Percentiles rank a stretch among this genome's conserved stretches.
phyloP scores from a whole-genome alignment of 2,329 filamentous ascomycete genomes.

The Claviceps pazoutovae region DNA sequence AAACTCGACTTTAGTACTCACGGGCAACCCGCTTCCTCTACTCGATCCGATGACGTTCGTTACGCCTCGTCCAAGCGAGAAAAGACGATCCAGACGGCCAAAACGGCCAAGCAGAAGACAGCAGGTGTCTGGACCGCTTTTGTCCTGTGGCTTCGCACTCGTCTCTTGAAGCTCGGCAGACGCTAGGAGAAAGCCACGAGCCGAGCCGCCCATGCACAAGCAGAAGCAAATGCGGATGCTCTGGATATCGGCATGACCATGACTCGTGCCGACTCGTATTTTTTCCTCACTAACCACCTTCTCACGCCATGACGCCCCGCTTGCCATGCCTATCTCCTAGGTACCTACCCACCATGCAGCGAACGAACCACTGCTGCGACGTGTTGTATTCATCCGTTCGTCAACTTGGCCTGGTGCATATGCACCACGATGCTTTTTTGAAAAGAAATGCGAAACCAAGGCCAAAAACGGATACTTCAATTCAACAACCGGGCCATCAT shows the following conservation, averaged over 20 bases:
- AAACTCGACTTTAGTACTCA: slow-evolving; percentile 24
- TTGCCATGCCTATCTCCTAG: not conserved
- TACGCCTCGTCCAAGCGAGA: slow-evolving; percentile 29
- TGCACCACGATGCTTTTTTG: not conserved
- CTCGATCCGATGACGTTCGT: slow-evolving; percentile 26
- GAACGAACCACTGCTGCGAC: no score
- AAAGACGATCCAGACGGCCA: slow-evolving; percentile 34
- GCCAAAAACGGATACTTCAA: not conserved
- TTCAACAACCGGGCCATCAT: not conserved
- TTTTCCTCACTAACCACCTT: not conserved
- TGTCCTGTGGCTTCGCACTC: slow-evolving; percentile 49
- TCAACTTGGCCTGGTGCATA: no score
- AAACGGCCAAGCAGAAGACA: slow-evolving; percentile 44
- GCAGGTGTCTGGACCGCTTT: slow-evolving; percentile 49
- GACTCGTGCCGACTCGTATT: not conserved
- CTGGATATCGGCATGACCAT: slow-evolving; percentile 1
- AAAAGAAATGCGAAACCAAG: not conserved
- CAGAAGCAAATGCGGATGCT: not conserved
- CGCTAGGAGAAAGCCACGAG: slow-evolving; percentile 19
- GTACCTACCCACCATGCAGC: no score
- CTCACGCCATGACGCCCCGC: not conserved
- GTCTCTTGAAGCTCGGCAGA: slow-evolving; percentile 26
- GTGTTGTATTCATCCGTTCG: no score
- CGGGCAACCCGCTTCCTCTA: slow-evolving; percentile 12
- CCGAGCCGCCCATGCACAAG: not conserved